Evolutionary conservation across 2,329 filamentous ascomycete species (phyloP), one percentile per base, ranked within the genome.

Genomic region (Paraconiothyrium sp.): DNA sequence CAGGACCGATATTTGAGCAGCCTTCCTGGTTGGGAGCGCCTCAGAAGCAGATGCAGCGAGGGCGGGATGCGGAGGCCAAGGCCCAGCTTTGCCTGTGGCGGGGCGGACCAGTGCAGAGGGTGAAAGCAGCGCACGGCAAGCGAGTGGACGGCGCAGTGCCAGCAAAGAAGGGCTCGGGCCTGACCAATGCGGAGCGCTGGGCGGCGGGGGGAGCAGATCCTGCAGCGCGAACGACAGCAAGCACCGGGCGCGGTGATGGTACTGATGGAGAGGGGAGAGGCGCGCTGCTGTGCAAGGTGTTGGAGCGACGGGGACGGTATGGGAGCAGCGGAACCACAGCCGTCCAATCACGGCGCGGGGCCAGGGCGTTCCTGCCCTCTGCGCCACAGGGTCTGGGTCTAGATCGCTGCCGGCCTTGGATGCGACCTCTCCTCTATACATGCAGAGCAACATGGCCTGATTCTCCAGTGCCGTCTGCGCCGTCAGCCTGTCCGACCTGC

Each of bases 361-460:
- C 27, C 27, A 6, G 27, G 27, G 27, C 27, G 27, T 50, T 49
- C 39, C 58, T 51, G 14, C 54, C 16, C 16, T n/a, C n/a, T 54
- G 59, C 59, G 50, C 59, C 55, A 44, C 49, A 57, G 59, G 44
- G 50, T 52, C 55, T 22, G 50, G 55, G 44, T 56, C 60, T 54
- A 56, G 52, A 51, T 41, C 32, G 32, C 52, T 0, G 30, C 30
- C 22, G 16, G 34, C 24, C 37, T 14, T 44, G 5, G 32, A 7
- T 34, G 59, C 41, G 24, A n/a, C n/a, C 27, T 11, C 39, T 49
- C 41, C 24, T 30, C 39, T 32, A 22, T 22, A n/a, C 39, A 32
- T 43, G 37, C 27, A 32, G 16, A 49, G 16, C 20, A 43, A 46
- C 37, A 50, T 62, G 60, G 60, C 50, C 60, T 62, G 60, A 58